phyloP scores from a whole-genome alignment of 116 monocot genomes.

The Cymodocea nodosa region DNA sequence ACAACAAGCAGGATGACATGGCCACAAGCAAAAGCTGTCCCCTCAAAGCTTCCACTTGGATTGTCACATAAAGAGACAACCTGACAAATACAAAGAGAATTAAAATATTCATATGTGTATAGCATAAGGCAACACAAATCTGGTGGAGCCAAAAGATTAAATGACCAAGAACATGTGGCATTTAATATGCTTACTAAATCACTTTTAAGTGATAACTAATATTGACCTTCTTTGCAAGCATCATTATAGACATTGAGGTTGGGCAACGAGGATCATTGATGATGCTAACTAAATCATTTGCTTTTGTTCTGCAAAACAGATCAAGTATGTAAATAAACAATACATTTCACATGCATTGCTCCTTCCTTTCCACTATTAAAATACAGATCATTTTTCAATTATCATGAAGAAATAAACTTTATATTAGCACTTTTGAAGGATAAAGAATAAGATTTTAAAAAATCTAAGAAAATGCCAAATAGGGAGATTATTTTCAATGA shows the following conservation, averaged over 20 bases:
- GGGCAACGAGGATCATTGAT: slow-evolving; percentile 42
- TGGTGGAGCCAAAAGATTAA: too few species aligned
- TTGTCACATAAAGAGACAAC: slow-evolving; percentile 52
- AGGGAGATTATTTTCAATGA: too few species aligned
- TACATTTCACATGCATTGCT: neutral
- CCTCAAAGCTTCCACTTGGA: slow-evolving; percentile 45
- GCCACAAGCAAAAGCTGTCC: slow-evolving; percentile 57
- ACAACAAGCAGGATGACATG: slow-evolving; percentile 64
- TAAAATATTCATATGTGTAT: too few species aligned
- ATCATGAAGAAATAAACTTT: too few species aligned
- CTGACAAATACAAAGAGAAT: slow-evolving; percentile 17
- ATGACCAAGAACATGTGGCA: neutral
- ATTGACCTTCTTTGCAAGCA: slow-evolving; percentile 66
- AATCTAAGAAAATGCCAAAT: too few species aligned
- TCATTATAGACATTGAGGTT: slow-evolving; percentile 27
- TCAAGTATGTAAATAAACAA: neutral
- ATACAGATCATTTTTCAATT: too few species aligned
- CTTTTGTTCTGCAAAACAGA: slow-evolving; percentile 37
- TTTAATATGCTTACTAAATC: too few species aligned
- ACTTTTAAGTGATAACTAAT: neutral
- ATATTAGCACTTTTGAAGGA: too few species aligned
- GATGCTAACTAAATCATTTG: slow-evolving; percentile 32
- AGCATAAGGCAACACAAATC: too few species aligned
- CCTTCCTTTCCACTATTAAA: too few species aligned
- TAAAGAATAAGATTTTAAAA: too few species aligned